Conservation (phyloP, 116 monocot genomes). For the Iris pallida region DNA sequence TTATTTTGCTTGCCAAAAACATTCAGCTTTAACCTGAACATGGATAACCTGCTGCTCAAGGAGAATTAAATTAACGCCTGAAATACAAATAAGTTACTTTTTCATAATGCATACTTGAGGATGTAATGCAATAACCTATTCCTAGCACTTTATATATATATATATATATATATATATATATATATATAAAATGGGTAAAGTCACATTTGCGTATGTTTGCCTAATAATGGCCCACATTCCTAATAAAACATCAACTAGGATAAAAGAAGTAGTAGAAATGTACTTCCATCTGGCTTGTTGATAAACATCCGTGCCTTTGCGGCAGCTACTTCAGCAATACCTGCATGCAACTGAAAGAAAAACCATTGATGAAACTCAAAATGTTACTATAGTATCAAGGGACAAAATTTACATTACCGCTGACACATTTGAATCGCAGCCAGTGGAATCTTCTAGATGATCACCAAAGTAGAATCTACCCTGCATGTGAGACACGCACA, state of each 20-base stretch:
- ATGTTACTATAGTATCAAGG: constrained; percentile 6
- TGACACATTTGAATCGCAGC: constrained; percentile 69
- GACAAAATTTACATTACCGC: constrained; percentile 33
- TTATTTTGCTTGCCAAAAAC: no score
- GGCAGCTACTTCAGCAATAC: constrained; percentile 89
- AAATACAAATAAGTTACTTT: no score
- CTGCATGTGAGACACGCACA: constrained; percentile 26
- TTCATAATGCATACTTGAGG: no score
- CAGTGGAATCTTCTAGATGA: constrained; percentile 59
- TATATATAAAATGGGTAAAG: no score
- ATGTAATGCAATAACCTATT: no score
- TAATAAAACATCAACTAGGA: not conserved
- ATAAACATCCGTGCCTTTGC: constrained; percentile 89
- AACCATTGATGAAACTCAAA: constrained; percentile 4
- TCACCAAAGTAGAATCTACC: constrained; percentile 90
- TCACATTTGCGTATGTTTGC: no score
- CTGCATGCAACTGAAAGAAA: constrained; percentile 69
- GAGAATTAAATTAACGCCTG: no score
- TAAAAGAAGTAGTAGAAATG: not conserved
- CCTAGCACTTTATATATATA: no score
- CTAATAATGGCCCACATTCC: no score
- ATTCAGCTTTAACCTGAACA: no score
- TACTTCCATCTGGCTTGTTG: constrained; percentile 97
- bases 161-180: no score
- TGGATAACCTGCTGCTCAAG: no score